Evolutionary conservation across 306 rosid genomes (phyloP), one percentile per base, ranked within the genome.

Genomic region (Biancaea sappan): DNA sequence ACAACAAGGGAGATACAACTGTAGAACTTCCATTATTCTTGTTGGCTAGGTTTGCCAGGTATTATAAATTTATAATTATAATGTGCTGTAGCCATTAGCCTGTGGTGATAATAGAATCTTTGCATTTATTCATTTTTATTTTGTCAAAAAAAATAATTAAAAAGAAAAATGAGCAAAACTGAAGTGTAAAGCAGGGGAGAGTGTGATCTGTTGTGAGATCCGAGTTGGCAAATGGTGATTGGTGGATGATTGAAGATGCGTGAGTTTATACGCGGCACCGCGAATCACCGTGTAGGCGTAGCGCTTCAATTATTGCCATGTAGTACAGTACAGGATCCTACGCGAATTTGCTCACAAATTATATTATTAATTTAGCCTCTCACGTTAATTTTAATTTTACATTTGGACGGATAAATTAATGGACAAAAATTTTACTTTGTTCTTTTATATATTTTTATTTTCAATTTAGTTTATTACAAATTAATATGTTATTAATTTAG

Each of bases 241-340:
- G n/a, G n/a, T n/a, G n/a, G n/a, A n/a, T n/a, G 52, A 46, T 47
- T n/a, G 2, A 16, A 1, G 52, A 47, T 21, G 0, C 22, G 50
- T n/a, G 18, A 8, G 38, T 54, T 56, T 6, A 34, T 72, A 79
- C 72, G 80, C 80, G 80, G 84, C 84, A 80, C 72, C 76, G 80
- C 75, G 40, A 21, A 18, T 66, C 35, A 2, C 63, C 38, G 37
- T 1, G 62, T 56, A 16, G 19, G 19, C 37, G 15, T 0, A 2
- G 34, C 40, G 1, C 40, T 26, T 25, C 62, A 13, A 56, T 56
- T 37, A 56, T 14, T 15, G 50, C 35, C 5, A 2, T 32, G 35
- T n/a, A n/a, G n/a, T n/a, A n/a, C n/a, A n/a, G n/a, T n/a, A n/a
- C n/a, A n/a, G n/a, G n/a, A n/a, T n/a, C n/a, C n/a, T n/a, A n/a